These are phyloP conservation scores for Litsea cubeba DNA, from an alignment of 164 flowering plant species.

Conservation along the genomic window DNA sequence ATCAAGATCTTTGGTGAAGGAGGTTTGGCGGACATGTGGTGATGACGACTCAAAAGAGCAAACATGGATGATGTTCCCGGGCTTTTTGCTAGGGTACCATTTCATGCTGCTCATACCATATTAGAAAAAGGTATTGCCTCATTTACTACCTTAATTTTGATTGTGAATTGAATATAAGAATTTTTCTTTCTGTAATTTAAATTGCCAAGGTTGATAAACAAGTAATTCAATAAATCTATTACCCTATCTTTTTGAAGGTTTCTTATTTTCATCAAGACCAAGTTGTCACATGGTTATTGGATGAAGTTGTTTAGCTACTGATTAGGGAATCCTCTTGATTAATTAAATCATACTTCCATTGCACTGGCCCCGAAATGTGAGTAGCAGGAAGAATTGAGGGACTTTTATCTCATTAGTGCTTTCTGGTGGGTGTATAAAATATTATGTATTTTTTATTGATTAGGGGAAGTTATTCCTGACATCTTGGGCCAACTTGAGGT, in stretches of 20 bases:
- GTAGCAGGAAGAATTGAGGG: too few species aligned
- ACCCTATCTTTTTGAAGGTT: not conserved
- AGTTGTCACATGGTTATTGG: too few species aligned
- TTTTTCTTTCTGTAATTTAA: too few species aligned
- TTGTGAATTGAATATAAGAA: not conserved
- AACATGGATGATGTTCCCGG: constrained; percentile 87
- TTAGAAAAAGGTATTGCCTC: constrained; percentile 64
- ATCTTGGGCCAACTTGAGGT: too few species aligned
- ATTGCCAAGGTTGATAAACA: not conserved
- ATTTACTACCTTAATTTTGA: not conserved
- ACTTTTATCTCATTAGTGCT: too few species aligned
- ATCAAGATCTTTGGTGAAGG: constrained; percentile 66
- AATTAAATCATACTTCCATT: too few species aligned
- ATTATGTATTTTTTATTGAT: too few species aligned
- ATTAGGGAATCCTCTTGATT: too few species aligned
- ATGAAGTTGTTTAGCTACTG: too few species aligned
- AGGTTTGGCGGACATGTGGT: constrained; percentile 81
- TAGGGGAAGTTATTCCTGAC: too few species aligned
- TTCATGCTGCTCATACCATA: constrained; percentile 88
- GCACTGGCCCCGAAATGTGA: too few species aligned
- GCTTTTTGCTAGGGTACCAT: constrained; percentile 73
- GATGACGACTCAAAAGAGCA: constrained; percentile 63
- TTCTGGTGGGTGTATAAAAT: too few species aligned
- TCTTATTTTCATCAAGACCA: not conserved
- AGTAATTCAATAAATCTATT: not conserved